These are phyloP conservation scores for Plicaturopsis crispa DNA, from an alignment of 768 basidiomycete genomes.

Conservation along the genomic window DNA sequence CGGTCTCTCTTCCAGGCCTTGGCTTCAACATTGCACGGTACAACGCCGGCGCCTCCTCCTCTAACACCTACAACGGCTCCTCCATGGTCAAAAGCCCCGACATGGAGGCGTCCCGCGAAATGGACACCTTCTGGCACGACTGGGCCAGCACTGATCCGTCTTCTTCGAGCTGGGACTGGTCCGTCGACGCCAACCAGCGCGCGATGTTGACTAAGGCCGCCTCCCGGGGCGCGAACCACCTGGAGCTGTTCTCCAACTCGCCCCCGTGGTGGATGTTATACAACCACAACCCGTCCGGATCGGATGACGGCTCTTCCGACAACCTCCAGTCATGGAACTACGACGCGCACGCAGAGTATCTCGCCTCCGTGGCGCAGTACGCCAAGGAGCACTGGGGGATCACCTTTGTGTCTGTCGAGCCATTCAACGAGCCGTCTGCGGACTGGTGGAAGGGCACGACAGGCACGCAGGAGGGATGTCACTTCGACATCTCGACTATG, in stretches of 20 bases:
- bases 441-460: slow-evolving; percentile 10
- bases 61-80: slow-evolving; percentile 10
- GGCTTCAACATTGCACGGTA: slow-evolving; percentile 11
- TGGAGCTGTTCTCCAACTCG: slow-evolving; percentile 13
- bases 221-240: slow-evolving; percentile 9
- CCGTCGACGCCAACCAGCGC: slow-evolving; percentile 13
- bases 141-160: slow-evolving; percentile 8
- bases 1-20: slow-evolving; percentile 7
- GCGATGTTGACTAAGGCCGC: slow-evolving; percentile 9
- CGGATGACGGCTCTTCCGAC: slow-evolving; percentile 8
- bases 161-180: slow-evolving; percentile 10
- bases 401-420: slow-evolving; percentile 12
- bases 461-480: slow-evolving; percentile 13
- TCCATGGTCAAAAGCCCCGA: slow-evolving; percentile 9
- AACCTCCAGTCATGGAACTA: slow-evolving; percentile 14
- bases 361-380: slow-evolving; percentile 8
- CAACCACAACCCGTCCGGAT: slow-evolving; percentile 12
- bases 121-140: slow-evolving; percentile 10
- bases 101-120: slow-evolving; percentile 9
- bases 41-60: slow-evolving; percentile 11
- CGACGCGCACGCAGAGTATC: slow-evolving; percentile 11
- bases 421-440: slow-evolving; percentile 14
- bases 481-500: slow-evolving; percentile 14
- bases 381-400: slow-evolving; percentile 9
- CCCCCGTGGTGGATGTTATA: slow-evolving; percentile 12